Evolutionary conservation across 2,329 filamentous ascomycete species (phyloP), one percentile per base, ranked within the genome.

Genomic region (Colletotrichum horii): DNA sequence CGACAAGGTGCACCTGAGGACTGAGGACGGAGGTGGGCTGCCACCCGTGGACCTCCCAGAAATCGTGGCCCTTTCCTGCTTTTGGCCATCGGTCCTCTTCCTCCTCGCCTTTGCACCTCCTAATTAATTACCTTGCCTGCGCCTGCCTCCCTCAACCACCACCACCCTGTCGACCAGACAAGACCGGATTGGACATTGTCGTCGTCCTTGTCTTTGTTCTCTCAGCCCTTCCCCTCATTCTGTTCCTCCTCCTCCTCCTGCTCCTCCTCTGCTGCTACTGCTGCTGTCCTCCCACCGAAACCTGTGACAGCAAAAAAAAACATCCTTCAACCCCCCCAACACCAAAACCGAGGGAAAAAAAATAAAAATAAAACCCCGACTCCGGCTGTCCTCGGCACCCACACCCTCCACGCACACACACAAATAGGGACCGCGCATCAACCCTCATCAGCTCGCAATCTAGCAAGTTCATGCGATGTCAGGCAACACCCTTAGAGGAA

Each of bases 401-500:
- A 69, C 70, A 28, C 56, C 48, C 30, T 16, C 22, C 70, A 64
- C 61, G 24, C 58, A 62, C 58, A 62, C 64, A 34, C 30, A 75
- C 66, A 62, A 55, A 74, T 48, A 68, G 64, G 19, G 43, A 65
- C 64, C 22, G 55, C 74, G 74, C 74, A 76, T 76, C 74, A 76
- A 76, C 70, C 61, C 56, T 58, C 52, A 43, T 68, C 70, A 74
- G 67, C 66, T 76, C 58, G 74, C 70, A 76, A 76, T 95, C 55
- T 64, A 85, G 94, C 70, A 67, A 75, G 73, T 83, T 79, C 75
- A 82, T 80, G 81, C 83, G 82, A 91, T 91, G 89, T 91, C 90
- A 76, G 87, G 87, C 82, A 89, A 88, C 82, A 94, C 93, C 74
- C 88, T 93, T 85, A 90, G 94, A 87, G 92, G 93, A 80, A 95